These are phyloP conservation scores for Dactylellina drechsleri DNA, from an alignment of 2,329 filamentous ascomycete species.

Conservation along the genomic window DNA sequence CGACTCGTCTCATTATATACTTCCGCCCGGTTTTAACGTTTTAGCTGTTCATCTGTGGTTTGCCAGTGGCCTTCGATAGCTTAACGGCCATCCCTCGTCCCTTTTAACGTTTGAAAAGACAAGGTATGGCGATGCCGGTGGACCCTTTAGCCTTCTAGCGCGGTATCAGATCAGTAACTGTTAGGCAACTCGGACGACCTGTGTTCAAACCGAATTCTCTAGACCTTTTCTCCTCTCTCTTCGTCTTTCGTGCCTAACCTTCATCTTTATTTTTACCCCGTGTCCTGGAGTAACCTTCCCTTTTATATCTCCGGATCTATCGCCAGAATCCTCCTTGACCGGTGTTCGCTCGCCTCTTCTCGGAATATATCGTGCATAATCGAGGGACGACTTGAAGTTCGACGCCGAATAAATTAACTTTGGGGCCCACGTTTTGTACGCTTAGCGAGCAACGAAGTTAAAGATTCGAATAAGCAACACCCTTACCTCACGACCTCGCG, in stretches of 20 bases:
- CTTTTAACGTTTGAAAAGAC: conserved; percentile 32
- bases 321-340: neutral
- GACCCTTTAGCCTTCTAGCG: conserved; percentile 43
- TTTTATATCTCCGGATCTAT: neutral
- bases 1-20: conserved; percentile 21
- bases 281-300: neutral
- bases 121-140: conserved; percentile 26
- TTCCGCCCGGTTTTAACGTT: conserved; percentile 36
- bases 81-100: conserved; percentile 11
- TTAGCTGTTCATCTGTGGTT: conserved; percentile 16
- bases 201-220: conserved; percentile 3
- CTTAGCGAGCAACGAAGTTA: neutral
- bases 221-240: conserved; percentile 9
- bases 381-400: too few relatives aligned
- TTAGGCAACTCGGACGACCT: conserved; percentile 34
- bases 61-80: neutral
- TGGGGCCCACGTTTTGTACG: neutral
- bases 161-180: conserved; percentile 47
- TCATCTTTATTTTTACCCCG: neutral
- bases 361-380: too few relatives aligned
- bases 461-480: neutral
- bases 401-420: too few relatives aligned
- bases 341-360: too few relatives aligned
- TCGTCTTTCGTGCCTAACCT: neutral
- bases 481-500: conserved; percentile 15